A percentile compares a stretch with the other conserved stretches of the same genome.
phyloP scores from a whole-genome alignment of 1,284 basidiomycete species.

The Ustilago xerochloae region DNA sequence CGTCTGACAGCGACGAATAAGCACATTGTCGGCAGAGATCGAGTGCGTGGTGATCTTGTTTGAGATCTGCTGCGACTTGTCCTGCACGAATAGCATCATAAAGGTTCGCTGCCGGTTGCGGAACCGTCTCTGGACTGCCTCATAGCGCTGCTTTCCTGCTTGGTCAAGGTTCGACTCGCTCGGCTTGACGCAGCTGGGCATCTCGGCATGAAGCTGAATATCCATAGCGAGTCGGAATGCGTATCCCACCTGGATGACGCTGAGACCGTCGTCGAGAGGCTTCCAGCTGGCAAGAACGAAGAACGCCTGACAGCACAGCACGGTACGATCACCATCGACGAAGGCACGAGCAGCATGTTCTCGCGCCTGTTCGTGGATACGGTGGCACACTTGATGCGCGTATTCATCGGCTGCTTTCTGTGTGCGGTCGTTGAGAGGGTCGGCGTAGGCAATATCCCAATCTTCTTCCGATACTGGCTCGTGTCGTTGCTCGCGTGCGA shows the following conservation, averaged over 20 bases:
- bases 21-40: conserved; percentile 39
- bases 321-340: conserved; percentile 49
- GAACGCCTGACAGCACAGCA: conserved; percentile 45
- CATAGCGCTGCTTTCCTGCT: conserved; percentile 34
- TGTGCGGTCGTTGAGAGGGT: conserved; percentile 18
- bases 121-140: conserved; percentile 43
- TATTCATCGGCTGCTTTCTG: conserved; percentile 32
- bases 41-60: conserved; percentile 46
- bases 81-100: conserved; percentile 50
- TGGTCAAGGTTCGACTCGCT: conserved; percentile 39
- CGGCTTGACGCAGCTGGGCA: conserved; percentile 51
- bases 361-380: conserved; percentile 38
- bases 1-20: conserved; percentile 46
- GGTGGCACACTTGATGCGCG: conserved; percentile 31
- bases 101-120: conserved; percentile 53
- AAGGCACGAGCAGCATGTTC: conserved; percentile 47
- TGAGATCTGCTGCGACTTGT: conserved; percentile 54
- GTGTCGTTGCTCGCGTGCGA: conserved; percentile 27
- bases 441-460: conserved; percentile 39
- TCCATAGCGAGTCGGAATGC: conserved; percentile 54
- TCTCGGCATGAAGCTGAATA: conserved; percentile 48
- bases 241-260: conserved; percentile 46
- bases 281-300: conserved; percentile 53
- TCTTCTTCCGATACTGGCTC: conserved; percentile 19
- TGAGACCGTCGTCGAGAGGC: conserved; percentile 47